These are phyloP conservation scores for Coccinonectria pachysandricola DNA, from an alignment of 2,329 filamentous ascomycete species.

Conservation along the genomic window DNA sequence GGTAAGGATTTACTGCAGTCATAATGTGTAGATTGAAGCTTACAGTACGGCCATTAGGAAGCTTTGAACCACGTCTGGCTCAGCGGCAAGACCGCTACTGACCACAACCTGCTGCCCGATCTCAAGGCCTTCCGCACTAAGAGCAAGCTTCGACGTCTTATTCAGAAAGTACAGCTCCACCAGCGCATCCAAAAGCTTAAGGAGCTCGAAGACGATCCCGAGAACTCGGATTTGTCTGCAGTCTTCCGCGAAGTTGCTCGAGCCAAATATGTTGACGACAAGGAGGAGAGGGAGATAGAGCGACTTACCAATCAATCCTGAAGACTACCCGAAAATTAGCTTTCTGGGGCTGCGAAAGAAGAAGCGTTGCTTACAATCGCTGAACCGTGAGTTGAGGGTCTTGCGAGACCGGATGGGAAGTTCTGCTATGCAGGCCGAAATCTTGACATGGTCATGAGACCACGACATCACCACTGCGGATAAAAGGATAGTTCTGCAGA, in stretches of 20 bases:
- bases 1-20: too few species aligned
- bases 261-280: slow-evolving; percentile 72
- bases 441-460: too few species aligned
- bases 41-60: too few species aligned
- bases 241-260: slow-evolving; percentile 89
- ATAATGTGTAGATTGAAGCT: too few species aligned
- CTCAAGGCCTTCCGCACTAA: slow-evolving; percentile 89
- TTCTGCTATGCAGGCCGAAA: too few species aligned
- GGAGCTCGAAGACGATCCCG: slow-evolving; percentile 75
- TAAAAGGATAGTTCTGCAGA: too few species aligned
- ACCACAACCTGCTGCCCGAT: slow-evolving; percentile 95
- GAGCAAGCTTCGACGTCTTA: slow-evolving; percentile 81
- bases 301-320: slow-evolving; percentile 54
- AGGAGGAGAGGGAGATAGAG: slow-evolving; percentile 69
- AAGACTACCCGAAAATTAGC: too few species aligned
- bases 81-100: slow-evolving; percentile 79
- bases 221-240: slow-evolving; percentile 52
- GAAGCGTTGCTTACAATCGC: too few species aligned
- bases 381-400: too few species aligned
- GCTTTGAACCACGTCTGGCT: slow-evolving; percentile 81
- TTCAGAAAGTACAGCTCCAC: slow-evolving; percentile 90
- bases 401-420: too few species aligned
- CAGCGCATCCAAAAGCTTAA: slow-evolving; percentile 94
- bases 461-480: too few species aligned
- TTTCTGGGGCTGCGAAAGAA: too few species aligned